Conservation (phyloP, 1,139 yeast genomes). For the Yarrowia galli region DNA sequence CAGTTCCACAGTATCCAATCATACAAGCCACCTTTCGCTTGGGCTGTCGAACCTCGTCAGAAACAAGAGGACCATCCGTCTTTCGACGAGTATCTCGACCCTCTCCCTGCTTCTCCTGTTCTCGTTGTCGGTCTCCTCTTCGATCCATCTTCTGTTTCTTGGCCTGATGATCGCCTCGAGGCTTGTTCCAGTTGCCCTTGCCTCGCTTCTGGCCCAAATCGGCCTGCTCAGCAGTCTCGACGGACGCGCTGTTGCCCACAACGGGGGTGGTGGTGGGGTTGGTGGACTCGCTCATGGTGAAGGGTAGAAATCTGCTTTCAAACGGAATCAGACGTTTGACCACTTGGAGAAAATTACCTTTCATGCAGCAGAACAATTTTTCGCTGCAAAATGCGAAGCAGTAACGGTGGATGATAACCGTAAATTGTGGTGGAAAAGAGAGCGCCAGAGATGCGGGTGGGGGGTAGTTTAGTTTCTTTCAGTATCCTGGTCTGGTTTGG, state of each 20-base stretch:
- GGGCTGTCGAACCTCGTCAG: conserved; percentile 70
- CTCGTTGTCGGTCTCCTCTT: conserved; percentile 3
- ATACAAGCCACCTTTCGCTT: conserved; percentile 88
- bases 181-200: conserved; percentile 42
- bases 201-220: conserved; percentile 22
- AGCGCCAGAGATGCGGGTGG: not conserved
- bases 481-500: too few relatives aligned
- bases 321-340: conserved; percentile 15
- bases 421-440: not conserved
- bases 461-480: too few relatives aligned
- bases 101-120: conserved; percentile 24
- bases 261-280: not conserved
- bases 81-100: conserved; percentile 34
- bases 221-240: conserved; percentile 1
- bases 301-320: conserved; percentile 1
- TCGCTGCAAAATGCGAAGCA: not conserved
- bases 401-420: not conserved
- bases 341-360: conserved; percentile 14
- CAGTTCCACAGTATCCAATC: conserved; percentile 98
- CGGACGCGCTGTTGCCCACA: conserved; percentile 13
- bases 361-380: conserved; percentile 15
- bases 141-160: conserved; percentile 37
- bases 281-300: conserved; percentile 7
- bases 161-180: conserved; percentile 41
- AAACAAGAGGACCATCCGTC: conserved; percentile 20